A percentile compares a stretch with the other conserved stretches of the same genome.
Conservation (phyloP, 352 stramenopile genomes). For the Thalassiosira sp. region DNA sequence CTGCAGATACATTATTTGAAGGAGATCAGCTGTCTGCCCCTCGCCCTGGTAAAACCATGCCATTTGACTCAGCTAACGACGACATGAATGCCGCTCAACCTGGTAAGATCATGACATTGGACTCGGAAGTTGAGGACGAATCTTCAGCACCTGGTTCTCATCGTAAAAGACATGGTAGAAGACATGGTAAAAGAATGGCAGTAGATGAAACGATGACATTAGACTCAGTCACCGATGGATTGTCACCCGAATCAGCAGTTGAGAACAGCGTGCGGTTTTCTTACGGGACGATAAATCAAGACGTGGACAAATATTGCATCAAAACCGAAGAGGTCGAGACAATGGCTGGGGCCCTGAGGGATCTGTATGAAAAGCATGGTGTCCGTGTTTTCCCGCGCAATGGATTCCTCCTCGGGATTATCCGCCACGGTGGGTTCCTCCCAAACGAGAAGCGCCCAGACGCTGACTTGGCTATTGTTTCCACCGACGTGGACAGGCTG, state of each 20-base stretch:
- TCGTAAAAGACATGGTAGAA: too few relatives aligned
- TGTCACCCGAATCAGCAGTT: not conserved
- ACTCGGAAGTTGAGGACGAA: too few relatives aligned
- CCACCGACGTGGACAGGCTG: not conserved
- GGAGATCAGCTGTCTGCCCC: not conserved
- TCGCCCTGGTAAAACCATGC: not conserved
- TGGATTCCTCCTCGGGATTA: not conserved
- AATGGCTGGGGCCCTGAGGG: not conserved
- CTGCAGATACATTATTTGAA: not conserved
- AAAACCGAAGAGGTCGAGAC: not conserved
- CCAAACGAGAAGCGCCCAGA: not conserved
- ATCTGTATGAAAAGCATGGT: not conserved
- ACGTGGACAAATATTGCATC: not conserved
- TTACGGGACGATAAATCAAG: too few relatives aligned
- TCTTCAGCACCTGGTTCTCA: too few relatives aligned
- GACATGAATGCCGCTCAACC: not conserved
- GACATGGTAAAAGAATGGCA: not conserved
- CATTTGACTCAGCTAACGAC: not conserved
- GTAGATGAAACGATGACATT: not conserved
- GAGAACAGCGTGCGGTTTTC: too few relatives aligned
- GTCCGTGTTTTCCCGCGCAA: not conserved
- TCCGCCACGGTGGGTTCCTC: not conserved
- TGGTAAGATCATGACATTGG: not conserved
- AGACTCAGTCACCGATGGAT: not conserved
- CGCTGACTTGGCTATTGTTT: not conserved